Evolutionary conservation across 345 rosid species (phyloP).

Genomic region (Geranium brycei): DNA sequence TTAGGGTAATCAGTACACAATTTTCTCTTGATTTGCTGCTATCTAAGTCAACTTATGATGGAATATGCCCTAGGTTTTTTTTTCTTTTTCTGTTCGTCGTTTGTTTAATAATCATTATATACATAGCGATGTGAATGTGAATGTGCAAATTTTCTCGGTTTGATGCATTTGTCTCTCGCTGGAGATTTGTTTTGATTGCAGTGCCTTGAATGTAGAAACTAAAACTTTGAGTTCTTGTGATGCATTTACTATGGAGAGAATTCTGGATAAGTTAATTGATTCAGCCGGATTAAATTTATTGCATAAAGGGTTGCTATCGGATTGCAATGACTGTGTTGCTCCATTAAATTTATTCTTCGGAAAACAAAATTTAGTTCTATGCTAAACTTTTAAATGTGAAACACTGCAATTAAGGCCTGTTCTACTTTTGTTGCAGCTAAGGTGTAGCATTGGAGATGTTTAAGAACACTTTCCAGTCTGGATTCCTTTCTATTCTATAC

Average conservation of each 20-base stretch:
- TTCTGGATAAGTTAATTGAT: too few relatives aligned
- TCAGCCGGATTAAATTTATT: too few relatives aligned
- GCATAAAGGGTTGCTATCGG: too few relatives aligned
- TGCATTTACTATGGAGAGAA: too few relatives aligned
- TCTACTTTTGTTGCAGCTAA: neutral
- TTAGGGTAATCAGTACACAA: too few relatives aligned
- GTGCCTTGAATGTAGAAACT: neutral
- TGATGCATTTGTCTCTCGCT: neutral
- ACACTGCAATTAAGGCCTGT: neutral
- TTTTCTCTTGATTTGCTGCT: too few relatives aligned
- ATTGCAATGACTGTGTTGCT: too few relatives aligned
- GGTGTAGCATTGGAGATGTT: slow-evolving; percentile 25
- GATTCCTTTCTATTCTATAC: slow-evolving; percentile 68
- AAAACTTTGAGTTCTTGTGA: too few relatives aligned
- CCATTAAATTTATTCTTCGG: too few relatives aligned
- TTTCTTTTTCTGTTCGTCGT: neutral
- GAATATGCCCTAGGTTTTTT: neutral
- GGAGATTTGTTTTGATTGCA: neutral
- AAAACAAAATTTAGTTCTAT: too few relatives aligned
- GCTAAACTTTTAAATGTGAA: neutral
- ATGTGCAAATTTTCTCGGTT: neutral
- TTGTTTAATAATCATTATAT: neutral
- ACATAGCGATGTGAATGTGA: neutral
- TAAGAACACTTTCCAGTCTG: slow-evolving; percentile 80
- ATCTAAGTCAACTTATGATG: neutral